These are phyloP conservation scores for Ephemerocybe angulata DNA, from an alignment of 768 basidiomycete genomes.

Conservation along the genomic window DNA sequence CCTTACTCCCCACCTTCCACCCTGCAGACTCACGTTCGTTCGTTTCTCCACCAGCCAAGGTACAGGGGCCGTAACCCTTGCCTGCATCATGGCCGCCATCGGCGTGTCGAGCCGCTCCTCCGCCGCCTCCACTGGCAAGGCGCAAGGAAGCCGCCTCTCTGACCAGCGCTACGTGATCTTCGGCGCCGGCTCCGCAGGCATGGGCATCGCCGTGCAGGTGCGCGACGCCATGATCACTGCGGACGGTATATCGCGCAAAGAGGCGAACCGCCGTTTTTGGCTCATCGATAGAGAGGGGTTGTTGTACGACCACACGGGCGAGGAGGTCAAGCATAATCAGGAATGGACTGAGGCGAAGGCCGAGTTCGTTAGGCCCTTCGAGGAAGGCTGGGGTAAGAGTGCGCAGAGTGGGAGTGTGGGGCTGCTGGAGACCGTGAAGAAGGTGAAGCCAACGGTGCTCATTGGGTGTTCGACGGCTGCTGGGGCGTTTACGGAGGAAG, in stretches of 20 bases:
- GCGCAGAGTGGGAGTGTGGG: constrained; percentile 36
- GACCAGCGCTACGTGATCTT: constrained; percentile 78
- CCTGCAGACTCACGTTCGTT: not conserved
- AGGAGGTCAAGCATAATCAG: constrained; percentile 29
- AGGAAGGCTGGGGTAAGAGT: constrained; percentile 51
- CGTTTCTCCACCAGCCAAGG: constrained; percentile 49
- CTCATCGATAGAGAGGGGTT: constrained; percentile 57
- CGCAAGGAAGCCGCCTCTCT: constrained; percentile 40
- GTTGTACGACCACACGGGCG: constrained; percentile 15
- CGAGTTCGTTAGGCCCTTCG: constrained; percentile 55
- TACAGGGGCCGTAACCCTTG: constrained; percentile 72
- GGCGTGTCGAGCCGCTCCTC: constrained; percentile 48
- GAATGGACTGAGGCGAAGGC: constrained; percentile 15
- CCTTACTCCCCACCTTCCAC: not conserved
- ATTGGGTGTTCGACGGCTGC: constrained; percentile 81
- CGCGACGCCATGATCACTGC: constrained; percentile 68
- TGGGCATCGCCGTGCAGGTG: constrained; percentile 75
- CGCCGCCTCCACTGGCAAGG: constrained; percentile 13
- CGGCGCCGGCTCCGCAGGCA: constrained; percentile 79
- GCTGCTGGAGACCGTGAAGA: constrained; percentile 67
- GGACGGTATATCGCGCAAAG: constrained; percentile 47
- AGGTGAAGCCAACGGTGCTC: constrained; percentile 74
- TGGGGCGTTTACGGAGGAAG: constrained; percentile 74
- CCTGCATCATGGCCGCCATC: constrained; percentile 64
- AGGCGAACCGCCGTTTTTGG: constrained; percentile 67